phyloP scores from a whole-genome alignment of 2,329 filamentous ascomycete species.

The Trichoderma cornu-damae region DNA sequence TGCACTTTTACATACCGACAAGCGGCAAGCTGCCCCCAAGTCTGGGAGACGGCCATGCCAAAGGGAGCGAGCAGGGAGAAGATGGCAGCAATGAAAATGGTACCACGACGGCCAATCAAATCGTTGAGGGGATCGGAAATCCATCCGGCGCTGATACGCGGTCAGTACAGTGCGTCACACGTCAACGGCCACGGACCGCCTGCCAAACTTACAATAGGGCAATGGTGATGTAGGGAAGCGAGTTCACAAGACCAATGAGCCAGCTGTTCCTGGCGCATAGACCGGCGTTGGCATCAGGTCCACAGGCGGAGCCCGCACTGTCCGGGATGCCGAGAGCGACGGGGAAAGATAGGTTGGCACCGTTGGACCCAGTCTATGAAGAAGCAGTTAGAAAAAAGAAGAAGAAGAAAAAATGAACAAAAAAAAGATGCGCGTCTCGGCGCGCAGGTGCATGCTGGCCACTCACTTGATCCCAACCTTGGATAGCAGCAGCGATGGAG shows the following conservation, averaged over 20 bases:
- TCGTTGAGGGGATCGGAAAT: constrained; percentile 58
- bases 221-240: constrained; percentile 41
- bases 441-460: not conserved
- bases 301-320: constrained; percentile 28
- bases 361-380: constrained; percentile 42
- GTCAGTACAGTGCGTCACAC: not conserved
- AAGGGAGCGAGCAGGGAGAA: constrained; percentile 59
- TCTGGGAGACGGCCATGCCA: constrained; percentile 54
- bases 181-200: not conserved
- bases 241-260: constrained; percentile 58
- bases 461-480: constrained; percentile 41
- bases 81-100: constrained; percentile 58
- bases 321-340: constrained; percentile 40
- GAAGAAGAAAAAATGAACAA: too few species aligned
- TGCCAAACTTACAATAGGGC: constrained; percentile 37
- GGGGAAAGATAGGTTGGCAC: constrained; percentile 45
- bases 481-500: constrained; percentile 50
- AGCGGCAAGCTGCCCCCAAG: constrained; percentile 54
- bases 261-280: constrained; percentile 46
- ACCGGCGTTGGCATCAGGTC: constrained; percentile 33
- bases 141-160: constrained; percentile 49
- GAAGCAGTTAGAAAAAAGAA: not conserved
- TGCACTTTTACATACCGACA: constrained; percentile 40
- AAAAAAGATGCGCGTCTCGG: too few species aligned
- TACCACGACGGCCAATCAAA: constrained; percentile 54